A percentile compares a stretch with the other conserved stretches of the same genome.
Conservation (phyloP, 225 moss, liverwort and hornwort species). For the Asterella californica region DNA sequence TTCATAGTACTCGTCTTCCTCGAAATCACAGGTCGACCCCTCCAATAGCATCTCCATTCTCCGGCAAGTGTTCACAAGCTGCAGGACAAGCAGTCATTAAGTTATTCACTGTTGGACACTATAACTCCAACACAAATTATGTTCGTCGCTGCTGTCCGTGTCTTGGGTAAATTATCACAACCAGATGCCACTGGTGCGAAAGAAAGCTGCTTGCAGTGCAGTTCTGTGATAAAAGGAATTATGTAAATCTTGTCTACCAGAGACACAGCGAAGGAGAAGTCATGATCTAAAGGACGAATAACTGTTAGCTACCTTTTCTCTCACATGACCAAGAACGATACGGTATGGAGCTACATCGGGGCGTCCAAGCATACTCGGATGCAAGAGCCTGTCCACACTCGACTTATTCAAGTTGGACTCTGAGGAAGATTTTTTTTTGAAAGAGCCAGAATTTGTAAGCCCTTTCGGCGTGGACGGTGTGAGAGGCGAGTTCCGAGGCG, state of each 20-base stretch:
- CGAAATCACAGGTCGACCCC: conserved; percentile 67
- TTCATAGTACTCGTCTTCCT: conserved; percentile 77
- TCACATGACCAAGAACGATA: conserved; percentile 74
- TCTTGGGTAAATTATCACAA: neutral
- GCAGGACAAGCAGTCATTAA: neutral
- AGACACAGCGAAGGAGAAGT: neutral
- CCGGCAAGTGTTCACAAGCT: conserved; percentile 70
- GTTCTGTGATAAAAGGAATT: neutral
- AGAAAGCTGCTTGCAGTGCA: neutral
- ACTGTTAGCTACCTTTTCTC: conserved; percentile 52
- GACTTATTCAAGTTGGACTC: conserved; percentile 77
- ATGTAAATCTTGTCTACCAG: neutral
- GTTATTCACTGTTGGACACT: neutral
- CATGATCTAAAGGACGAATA: neutral
- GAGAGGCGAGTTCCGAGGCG: conserved; percentile 29
- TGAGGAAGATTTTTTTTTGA: conserved; percentile 55
- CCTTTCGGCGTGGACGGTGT: conserved; percentile 49
- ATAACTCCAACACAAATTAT: neutral
- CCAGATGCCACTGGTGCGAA: neutral
- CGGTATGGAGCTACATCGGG: conserved; percentile 89
- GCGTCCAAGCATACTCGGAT: conserved; percentile 76
- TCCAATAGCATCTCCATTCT: conserved; percentile 80
- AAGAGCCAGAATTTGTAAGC: conserved; percentile 52
- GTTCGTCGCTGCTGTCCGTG: neutral
- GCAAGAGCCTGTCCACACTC: conserved; percentile 74